A percentile compares a stretch with the other conserved stretches of the same genome.
These are phyloP conservation scores for Fusarium tuaranense DNA, from an alignment of 2,329 filamentous ascomycete species.

Conservation along the genomic window DNA sequence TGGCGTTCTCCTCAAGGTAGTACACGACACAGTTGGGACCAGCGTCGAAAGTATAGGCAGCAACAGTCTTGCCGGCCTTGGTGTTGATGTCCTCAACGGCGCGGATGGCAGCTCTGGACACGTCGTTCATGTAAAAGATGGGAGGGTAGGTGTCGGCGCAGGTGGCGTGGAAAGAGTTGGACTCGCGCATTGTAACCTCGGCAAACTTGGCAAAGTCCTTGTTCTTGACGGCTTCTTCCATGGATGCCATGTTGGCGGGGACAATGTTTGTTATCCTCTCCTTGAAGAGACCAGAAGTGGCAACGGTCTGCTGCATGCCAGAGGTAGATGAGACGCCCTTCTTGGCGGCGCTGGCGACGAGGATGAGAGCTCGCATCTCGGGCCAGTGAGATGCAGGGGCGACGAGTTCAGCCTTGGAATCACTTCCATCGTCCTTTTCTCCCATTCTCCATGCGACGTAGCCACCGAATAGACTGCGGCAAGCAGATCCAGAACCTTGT, in stretches of 20 bases:
- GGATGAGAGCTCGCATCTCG: conserved; percentile 89
- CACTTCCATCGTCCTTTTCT: conserved; percentile 78
- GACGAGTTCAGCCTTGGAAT: conserved; percentile 89
- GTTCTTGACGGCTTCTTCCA: conserved; percentile 83
- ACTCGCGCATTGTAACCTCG: conserved; percentile 94
- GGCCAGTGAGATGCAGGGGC: conserved; percentile 94
- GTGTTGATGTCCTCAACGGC: conserved; percentile 91
- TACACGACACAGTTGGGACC: conserved; percentile 98
- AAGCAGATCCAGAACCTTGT: conserved; percentile 95
- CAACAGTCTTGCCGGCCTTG: conserved; percentile 80
- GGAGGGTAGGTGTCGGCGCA: conserved; percentile 96
- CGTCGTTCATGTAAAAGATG: conserved; percentile 99
- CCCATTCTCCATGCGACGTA: conserved; percentile 97
- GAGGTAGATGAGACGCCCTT: conserved; percentile 94
- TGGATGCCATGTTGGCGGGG: conserved; percentile 82
- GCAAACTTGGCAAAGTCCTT: conserved; percentile 90
- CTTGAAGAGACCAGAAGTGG: conserved; percentile 88
- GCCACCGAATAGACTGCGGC: conserved; percentile 91
- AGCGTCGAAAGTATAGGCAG: conserved; percentile 97
- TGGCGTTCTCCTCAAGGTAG: conserved; percentile 84
- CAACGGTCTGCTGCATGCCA: conserved; percentile 97
- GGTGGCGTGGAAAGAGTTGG: conserved; percentile 95
- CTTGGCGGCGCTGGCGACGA: conserved; percentile 93
- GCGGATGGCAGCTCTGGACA: conserved; percentile 86
- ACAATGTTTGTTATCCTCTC: conserved; percentile 82